These are phyloP conservation scores for Dictyophora rubrovolvata DNA, from an alignment of 768 basidiomycete genomes.

Conservation along the genomic window DNA sequence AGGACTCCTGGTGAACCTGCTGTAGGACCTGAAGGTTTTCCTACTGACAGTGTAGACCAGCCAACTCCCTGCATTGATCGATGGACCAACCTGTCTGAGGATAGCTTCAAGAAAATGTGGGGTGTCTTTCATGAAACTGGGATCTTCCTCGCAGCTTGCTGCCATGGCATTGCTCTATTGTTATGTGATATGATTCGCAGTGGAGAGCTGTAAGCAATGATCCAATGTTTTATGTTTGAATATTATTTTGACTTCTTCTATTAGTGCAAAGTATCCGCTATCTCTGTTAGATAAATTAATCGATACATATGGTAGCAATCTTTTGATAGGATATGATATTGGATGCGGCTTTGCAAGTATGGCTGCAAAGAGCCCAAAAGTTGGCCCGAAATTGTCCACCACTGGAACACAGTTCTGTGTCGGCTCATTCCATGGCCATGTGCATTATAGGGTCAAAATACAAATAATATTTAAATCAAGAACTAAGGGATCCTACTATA, in stretches of 20 bases:
- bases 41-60: constrained; percentile 9
- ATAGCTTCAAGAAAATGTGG: constrained; percentile 25
- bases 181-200: constrained; percentile 25
- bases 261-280: constrained; percentile 11
- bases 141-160: constrained; percentile 26
- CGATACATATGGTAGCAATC: background rate
- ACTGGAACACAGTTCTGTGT: constrained; percentile 11
- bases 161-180: constrained; percentile 23
- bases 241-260: no score
- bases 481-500: no score
- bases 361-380: background rate
- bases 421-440: constrained; percentile 26
- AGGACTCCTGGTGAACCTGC: no score
- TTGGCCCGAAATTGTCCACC: background rate
- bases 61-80: constrained; percentile 18
- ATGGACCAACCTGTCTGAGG: constrained; percentile 22
- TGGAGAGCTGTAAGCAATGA: constrained; percentile 28
- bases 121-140: constrained; percentile 28
- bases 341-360: constrained; percentile 9
- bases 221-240: background rate
- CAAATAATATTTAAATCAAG: no score
- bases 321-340: constrained; percentile 11
- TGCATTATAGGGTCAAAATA: no score
- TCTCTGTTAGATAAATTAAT: constrained; percentile 2
- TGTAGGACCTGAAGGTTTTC: constrained; percentile 14